A percentile compares a stretch with the other conserved stretches of the same genome.
Evolutionary conservation across 352 stramenopile genomes (phyloP).

Genomic region (Pythium dissimile): DNA sequence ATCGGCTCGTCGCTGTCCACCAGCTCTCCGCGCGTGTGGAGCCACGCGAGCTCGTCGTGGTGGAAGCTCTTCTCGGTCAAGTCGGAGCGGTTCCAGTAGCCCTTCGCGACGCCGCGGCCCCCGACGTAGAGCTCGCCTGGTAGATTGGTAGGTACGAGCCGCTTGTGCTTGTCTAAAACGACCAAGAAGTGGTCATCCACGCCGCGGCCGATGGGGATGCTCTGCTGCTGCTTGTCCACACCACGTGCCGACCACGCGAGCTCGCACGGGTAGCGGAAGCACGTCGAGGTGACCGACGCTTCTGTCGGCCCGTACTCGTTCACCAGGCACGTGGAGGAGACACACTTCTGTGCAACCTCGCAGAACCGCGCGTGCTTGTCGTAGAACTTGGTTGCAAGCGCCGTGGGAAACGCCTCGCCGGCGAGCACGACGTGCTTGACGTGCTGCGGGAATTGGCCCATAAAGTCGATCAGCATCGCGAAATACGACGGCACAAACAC

Average conservation of each 20-base stretch:
- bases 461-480: constrained; percentile 42
- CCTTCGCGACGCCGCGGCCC: constrained; percentile 51
- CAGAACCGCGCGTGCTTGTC: constrained; percentile 16
- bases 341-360: background rate
- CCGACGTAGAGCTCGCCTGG: constrained; percentile 68
- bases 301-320: constrained; percentile 60
- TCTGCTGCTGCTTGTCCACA: constrained; percentile 24
- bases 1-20: background rate
- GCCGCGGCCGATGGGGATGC: constrained; percentile 51
- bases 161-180: constrained; percentile 45
- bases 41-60: constrained; percentile 10
- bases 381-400: constrained; percentile 47
- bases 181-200: constrained; percentile 42
- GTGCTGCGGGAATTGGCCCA: constrained; percentile 31
- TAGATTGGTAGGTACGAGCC: constrained; percentile 45
- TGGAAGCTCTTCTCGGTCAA: constrained; percentile 34
- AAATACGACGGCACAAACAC: constrained; percentile 64
- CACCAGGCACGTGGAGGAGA: constrained; percentile 30
- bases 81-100: constrained; percentile 56
- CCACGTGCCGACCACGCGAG: constrained; percentile 4
- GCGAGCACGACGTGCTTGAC: constrained; percentile 41
- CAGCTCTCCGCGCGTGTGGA: background rate
- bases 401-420: constrained; percentile 41
- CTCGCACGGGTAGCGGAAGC: constrained; percentile 28
- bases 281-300: constrained; percentile 47